Percentiles rank a stretch among this genome's conserved stretches.
Evolutionary conservation across 108 stramenopile genomes (phyloP).

Genomic region (Pseudonitzschia delicatissima): DNA sequence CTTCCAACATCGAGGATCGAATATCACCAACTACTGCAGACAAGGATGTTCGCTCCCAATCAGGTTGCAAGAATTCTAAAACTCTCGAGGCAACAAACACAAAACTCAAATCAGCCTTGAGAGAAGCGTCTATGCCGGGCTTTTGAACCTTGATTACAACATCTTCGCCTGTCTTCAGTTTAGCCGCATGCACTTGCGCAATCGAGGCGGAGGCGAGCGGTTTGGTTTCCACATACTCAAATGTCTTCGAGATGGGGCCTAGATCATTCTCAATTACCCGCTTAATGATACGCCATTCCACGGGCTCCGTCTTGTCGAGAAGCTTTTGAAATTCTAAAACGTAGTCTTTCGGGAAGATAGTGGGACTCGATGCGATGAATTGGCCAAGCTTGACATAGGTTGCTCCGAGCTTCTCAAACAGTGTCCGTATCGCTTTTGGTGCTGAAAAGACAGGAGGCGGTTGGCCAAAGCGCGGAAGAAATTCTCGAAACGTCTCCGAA

Average conservation of each 20-base stretch:
- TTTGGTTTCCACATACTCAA: conserved; percentile 63
- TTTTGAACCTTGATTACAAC: conserved; percentile 97
- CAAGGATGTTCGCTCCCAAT: conserved; percentile 85
- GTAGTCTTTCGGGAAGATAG: conserved; percentile 93
- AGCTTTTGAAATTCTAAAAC: conserved; percentile 94
- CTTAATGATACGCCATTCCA: conserved; percentile 80
- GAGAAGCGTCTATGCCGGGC: conserved; percentile 84
- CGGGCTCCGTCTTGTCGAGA: conserved; percentile 85
- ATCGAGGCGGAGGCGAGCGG: conserved; percentile 91
- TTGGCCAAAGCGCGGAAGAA: conserved; percentile 43
- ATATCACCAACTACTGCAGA: conserved; percentile 86
- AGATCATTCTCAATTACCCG: conserved; percentile 83
- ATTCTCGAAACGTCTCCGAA: conserved; percentile 68
- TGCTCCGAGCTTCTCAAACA: conserved; percentile 92
- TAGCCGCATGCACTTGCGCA: conserved; percentile 92
- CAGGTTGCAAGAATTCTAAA: conserved; percentile 88
- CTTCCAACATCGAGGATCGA: conserved; percentile 88
- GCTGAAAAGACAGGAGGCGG: conserved; percentile 47
- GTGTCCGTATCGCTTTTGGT: conserved; percentile 66
- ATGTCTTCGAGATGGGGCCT: conserved; percentile 69
- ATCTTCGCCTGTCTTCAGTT: conserved; percentile 79
- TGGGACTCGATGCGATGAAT: conserved; percentile 92
- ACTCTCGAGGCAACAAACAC: conserved; percentile 84
- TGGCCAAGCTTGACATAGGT: conserved; percentile 97
- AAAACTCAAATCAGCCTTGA: conserved; percentile 93